These are phyloP conservation scores for Astrothelium macrocarpum DNA, from an alignment of 495 filamentous ascomycete species.

Conservation along the genomic window DNA sequence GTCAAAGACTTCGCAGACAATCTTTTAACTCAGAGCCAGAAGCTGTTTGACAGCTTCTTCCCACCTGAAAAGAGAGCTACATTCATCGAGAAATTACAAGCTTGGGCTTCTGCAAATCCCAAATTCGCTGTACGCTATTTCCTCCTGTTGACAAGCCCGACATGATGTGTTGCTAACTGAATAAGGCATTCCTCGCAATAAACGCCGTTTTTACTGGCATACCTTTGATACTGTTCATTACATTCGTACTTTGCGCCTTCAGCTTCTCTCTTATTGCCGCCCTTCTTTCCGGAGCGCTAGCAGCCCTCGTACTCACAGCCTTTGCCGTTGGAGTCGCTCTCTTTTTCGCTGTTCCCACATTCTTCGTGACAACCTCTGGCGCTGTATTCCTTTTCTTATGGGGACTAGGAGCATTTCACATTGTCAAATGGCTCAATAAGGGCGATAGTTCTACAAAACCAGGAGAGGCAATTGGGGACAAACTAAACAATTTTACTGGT, in stretches of 20 bases:
- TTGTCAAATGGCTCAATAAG: constrained; percentile 41
- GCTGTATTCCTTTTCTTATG: constrained; percentile 55
- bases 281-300: constrained; percentile 39
- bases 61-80: constrained; percentile 31
- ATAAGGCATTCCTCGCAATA: constrained; percentile 42
- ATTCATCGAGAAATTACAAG: constrained; percentile 23
- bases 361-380: constrained; percentile 48
- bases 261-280: constrained; percentile 46
- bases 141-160: too few species aligned
- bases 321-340: constrained; percentile 55
- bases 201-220: constrained; percentile 48
- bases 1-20: constrained; percentile 14
- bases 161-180: not conserved
- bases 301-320: constrained; percentile 46
- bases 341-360: constrained; percentile 50
- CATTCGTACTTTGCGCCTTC: constrained; percentile 47
- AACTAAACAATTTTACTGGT: constrained; percentile 29
- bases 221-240: constrained; percentile 52
- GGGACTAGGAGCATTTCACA: constrained; percentile 47
- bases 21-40: constrained; percentile 15
- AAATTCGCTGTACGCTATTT: constrained; percentile 30
- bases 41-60: constrained; percentile 25
- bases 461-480: constrained; percentile 30
- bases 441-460: constrained; percentile 16
- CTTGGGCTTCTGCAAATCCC: constrained; percentile 30